Percentiles rank a stretch among this genome's conserved stretches.
phyloP scores from a whole-genome alignment of 805 yeast species.

The Candida germanica region DNA sequence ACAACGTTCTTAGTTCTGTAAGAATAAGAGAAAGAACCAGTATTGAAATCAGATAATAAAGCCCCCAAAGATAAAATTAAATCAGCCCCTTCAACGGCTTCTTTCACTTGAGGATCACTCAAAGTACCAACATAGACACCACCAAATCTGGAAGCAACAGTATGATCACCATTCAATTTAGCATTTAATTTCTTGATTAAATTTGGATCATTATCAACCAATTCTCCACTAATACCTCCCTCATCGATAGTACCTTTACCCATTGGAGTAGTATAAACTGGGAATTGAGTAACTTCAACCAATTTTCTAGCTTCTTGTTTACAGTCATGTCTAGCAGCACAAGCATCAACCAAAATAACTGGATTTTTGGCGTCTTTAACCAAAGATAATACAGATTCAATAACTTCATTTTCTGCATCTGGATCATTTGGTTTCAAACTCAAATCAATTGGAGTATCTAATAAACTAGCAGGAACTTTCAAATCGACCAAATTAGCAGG shows the following conservation, averaged over 20 bases:
- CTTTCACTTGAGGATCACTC: constrained; percentile 35
- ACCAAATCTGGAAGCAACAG: constrained; percentile 29
- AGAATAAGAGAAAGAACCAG: constrained; percentile 39
- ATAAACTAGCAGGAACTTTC: constrained; percentile 32
- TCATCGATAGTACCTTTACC: constrained; percentile 39
- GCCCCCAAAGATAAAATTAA: constrained; percentile 37
- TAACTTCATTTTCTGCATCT: constrained; percentile 36
- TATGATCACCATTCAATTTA: constrained; percentile 17
- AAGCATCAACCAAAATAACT: constrained; percentile 37
- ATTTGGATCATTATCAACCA: constrained; percentile 23
- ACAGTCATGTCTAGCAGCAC: constrained; percentile 38
- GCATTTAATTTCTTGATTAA: constrained; percentile 21
- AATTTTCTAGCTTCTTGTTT: constrained; percentile 31
- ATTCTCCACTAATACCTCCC: constrained; percentile 30
- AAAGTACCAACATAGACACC: constrained; percentile 41
- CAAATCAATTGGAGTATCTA: constrained; percentile 35
- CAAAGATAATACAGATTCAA: constrained; percentile 25
- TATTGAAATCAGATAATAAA: constrained; percentile 39
- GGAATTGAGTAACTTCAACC: constrained; percentile 39
- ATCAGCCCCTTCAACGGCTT: constrained; percentile 36
- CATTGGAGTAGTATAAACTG: constrained; percentile 40
- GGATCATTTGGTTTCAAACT: constrained; percentile 30
- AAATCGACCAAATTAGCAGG: constrained; percentile 40
- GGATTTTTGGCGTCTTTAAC: constrained; percentile 30
- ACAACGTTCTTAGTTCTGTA: constrained; percentile 37